These are phyloP conservation scores for Scalesia atractyloides DNA, from an alignment of 129 eudicot species.

Conservation along the genomic window DNA sequence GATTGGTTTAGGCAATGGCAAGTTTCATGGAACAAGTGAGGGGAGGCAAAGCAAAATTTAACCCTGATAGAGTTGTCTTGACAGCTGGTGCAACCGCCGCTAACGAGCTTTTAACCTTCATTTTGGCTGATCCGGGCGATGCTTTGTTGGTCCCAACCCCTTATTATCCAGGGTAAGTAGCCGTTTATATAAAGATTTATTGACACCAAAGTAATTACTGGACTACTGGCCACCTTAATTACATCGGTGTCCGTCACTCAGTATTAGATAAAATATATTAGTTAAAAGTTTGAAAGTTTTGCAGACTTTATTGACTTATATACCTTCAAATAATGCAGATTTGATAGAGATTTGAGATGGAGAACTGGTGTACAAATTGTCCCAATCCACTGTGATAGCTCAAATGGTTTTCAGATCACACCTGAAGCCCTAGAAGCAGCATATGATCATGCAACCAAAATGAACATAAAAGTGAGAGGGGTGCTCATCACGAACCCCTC, in stretches of 20 bases:
- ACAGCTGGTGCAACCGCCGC: conserved; percentile 99
- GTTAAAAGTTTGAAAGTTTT: not conserved
- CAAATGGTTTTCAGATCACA: conserved; percentile 80
- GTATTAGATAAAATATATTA: no score
- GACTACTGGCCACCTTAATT: not conserved
- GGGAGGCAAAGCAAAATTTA: conserved; percentile 86
- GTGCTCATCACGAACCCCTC: conserved; percentile 91
- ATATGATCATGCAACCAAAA: conserved; percentile 55
- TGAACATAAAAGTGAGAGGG: conserved; percentile 70
- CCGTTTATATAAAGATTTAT: not conserved
- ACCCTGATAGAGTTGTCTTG: conserved; percentile 77
- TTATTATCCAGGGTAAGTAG: conserved; percentile 89
- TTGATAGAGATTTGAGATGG: conserved; percentile 95
- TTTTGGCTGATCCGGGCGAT: conserved; percentile 90
- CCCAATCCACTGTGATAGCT: conserved; percentile 83
- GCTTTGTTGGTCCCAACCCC: conserved; percentile 97
- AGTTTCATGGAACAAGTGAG: conserved; percentile 97
- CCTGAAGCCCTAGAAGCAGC: conserved; percentile 76
- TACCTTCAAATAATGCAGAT: conserved; percentile 44
- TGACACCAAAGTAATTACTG: not conserved
- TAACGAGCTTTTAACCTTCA: conserved; percentile 89
- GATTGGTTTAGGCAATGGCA: conserved; percentile 79
- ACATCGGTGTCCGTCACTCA: no score
- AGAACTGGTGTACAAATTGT: conserved; percentile 88
- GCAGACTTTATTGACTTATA: not conserved